A percentile compares a stretch with the other conserved stretches of the same genome.
Evolutionary conservation across 225 moss, liverwort and hornwort species (phyloP).

Genomic region (Pleurozium schreberi): DNA sequence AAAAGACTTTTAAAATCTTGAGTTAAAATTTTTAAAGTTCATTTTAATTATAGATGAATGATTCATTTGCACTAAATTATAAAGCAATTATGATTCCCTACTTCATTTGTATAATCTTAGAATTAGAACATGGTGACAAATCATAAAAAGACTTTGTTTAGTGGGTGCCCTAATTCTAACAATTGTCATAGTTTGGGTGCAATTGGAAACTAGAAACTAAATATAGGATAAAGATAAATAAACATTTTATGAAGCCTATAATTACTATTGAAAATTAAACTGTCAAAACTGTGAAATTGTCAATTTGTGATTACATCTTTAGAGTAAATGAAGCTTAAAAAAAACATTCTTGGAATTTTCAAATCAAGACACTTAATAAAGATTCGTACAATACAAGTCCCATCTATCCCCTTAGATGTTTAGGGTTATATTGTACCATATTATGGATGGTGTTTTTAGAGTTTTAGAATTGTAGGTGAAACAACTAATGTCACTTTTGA

Average conservation of each 20-base stretch:
- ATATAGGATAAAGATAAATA: too few relatives aligned
- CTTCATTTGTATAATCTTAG: too few relatives aligned
- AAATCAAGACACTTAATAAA: neutral
- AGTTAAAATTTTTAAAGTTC: accelerated
- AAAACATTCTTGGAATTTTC: neutral
- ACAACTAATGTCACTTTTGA: neutral
- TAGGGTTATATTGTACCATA: too few relatives aligned
- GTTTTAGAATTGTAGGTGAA: accelerated
- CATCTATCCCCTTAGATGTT: neutral
- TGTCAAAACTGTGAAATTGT: too few relatives aligned
- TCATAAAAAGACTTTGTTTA: neutral
- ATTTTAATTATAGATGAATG: neutral
- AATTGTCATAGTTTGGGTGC: neutral
- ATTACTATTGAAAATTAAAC: neutral
- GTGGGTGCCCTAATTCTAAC: neutral
- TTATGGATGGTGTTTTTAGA: accelerated
- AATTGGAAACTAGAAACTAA: neutral
- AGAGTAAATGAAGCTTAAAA: neutral
- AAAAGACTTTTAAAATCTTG: neutral
- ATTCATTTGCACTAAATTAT: neutral
- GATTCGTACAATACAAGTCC: too few relatives aligned
- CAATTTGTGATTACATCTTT: too few relatives aligned
- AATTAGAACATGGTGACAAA: neutral
- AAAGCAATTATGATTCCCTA: too few relatives aligned
- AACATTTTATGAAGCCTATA: neutral